These are phyloP conservation scores for Prunus yedoensis DNA, from an alignment of 331 rosid genomes.

Conservation along the genomic window DNA sequence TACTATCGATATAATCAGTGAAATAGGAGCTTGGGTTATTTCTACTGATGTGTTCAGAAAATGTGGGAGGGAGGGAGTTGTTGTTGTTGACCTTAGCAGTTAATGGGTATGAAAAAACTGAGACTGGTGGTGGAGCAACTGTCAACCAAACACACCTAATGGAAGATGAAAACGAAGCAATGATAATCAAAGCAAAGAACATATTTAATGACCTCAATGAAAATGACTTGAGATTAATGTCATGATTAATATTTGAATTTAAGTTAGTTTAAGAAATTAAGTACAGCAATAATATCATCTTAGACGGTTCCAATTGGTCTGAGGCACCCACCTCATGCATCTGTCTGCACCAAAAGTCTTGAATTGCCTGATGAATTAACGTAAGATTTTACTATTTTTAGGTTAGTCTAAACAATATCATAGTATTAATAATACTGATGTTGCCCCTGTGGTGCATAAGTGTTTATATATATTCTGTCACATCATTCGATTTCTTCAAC, in stretches of 20 bases:
- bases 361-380: background rate
- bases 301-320: background rate
- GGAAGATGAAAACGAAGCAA: slow-evolving; percentile 17
- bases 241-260: background rate
- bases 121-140: slow-evolving; percentile 33
- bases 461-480: background rate
- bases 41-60: background rate
- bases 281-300: background rate
- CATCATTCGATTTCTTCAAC: background rate
- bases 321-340: background rate
- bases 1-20: too few relatives aligned
- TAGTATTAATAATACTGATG: background rate
- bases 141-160: slow-evolving; percentile 54
- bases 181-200: slow-evolving; percentile 18
- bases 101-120: slow-evolving; percentile 32
- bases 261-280: background rate
- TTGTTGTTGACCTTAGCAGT: slow-evolving; percentile 41
- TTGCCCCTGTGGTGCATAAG: background rate
- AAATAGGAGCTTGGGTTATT: background rate
- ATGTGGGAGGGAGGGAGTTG: slow-evolving; percentile 31
- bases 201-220: slow-evolving; percentile 31
- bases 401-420: background rate
- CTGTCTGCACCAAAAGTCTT: background rate
- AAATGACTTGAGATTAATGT: slow-evolving; percentile 25
- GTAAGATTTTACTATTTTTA: background rate